phyloP scores from a whole-genome alignment of 192 early-diverging fungal genomes.

The Gryganskiella cystojenkinii region DNA sequence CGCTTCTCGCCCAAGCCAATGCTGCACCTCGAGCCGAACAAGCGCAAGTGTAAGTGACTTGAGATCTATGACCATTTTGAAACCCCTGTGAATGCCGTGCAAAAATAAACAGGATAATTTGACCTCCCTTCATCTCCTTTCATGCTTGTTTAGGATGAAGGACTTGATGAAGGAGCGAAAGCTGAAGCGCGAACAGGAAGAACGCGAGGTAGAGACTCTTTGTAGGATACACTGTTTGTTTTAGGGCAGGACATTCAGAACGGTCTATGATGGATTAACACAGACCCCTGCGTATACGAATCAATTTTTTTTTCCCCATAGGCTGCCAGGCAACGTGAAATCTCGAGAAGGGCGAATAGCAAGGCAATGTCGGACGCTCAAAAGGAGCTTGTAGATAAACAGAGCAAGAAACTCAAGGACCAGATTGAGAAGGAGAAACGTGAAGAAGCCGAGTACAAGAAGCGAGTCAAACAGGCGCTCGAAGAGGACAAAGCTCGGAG shows the following conservation, averaged over 20 bases:
- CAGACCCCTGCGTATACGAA: not conserved
- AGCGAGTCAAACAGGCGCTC: conserved; percentile 23
- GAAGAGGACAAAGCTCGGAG: conserved; percentile 46
- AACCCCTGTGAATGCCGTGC: not conserved
- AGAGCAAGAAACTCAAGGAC: conserved; percentile 42
- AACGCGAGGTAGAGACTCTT: conserved; percentile 15
- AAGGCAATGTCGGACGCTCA: conserved; percentile 34
- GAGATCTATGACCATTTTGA: too few species aligned
- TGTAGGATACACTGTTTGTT: not conserved
- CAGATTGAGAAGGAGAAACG: conserved; percentile 50
- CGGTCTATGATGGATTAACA: not conserved
- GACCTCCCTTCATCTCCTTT: not conserved
- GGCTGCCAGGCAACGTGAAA: conserved; percentile 40
- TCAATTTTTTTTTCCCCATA: not conserved
- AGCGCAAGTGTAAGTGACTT: conserved; percentile 20
- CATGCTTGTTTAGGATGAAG: conserved; percentile 21
- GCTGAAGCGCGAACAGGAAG: conserved; percentile 43
- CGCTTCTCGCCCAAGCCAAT: not conserved
- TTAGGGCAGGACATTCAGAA: too few species aligned
- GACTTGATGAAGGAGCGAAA: conserved; percentile 45
- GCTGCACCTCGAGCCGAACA: conserved; percentile 5
- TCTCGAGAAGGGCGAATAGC: conserved; percentile 23
- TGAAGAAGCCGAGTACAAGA: conserved; percentile 46
- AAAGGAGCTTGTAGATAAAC: conserved; percentile 25
- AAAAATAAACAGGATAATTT: not conserved